A percentile compares a stretch with the other conserved stretches of the same genome.
phyloP scores from a whole-genome alignment of 148 eudicot species.

The Dysphania ambrosioides region DNA sequence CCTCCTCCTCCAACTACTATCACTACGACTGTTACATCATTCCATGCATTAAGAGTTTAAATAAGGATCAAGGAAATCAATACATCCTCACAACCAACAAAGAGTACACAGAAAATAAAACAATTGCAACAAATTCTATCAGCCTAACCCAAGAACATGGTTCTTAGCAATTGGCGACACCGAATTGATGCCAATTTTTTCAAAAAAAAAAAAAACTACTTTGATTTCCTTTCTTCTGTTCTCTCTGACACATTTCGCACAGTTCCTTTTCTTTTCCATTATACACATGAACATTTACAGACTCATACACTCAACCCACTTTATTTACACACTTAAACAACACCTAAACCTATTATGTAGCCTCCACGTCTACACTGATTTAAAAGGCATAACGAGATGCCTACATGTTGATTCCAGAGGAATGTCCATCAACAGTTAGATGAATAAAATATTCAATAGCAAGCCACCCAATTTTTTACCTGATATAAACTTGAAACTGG shows the following conservation, averaged over 20 bases:
- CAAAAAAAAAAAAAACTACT: not conserved
- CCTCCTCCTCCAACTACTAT: not conserved
- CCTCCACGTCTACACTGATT: not conserved
- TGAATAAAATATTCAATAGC: not conserved
- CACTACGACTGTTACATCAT: no score
- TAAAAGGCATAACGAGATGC: not conserved
- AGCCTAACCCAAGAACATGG: not conserved
- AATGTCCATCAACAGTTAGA: not conserved
- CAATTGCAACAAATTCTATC: not conserved
- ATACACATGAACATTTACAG: not conserved
- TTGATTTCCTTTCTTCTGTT: not conserved
- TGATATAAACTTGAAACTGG: constrained; percentile 51
- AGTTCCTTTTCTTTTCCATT: not conserved
- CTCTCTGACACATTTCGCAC: not conserved
- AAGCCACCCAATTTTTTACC: constrained; percentile 29
- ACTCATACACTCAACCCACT: not conserved
- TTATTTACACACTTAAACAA: not conserved
- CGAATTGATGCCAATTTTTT: not conserved
- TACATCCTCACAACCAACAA: not conserved
- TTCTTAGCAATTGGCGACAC: not conserved
- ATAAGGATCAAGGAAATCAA: no score
- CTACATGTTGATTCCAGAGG: not conserved
- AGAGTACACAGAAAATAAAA: not conserved
- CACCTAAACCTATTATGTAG: not conserved
- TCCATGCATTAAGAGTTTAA: no score